A percentile compares a stretch with the other conserved stretches of the same genome.
These are phyloP conservation scores for Poronia punctata DNA, from an alignment of 495 filamentous ascomycete species.

Conservation along the genomic window DNA sequence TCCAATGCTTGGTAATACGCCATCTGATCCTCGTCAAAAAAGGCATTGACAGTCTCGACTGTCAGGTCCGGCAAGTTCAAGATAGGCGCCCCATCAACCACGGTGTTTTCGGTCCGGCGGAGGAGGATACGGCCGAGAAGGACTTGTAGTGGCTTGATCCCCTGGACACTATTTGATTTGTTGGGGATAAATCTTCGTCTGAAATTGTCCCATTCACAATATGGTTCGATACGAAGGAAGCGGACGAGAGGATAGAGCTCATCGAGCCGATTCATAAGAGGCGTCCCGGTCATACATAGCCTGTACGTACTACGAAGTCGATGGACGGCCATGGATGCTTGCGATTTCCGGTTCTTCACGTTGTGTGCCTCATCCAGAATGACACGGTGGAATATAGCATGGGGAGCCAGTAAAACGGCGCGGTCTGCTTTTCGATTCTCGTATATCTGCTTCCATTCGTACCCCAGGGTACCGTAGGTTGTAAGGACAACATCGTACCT, in stretches of 20 bases:
- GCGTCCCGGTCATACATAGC: conserved; percentile 87
- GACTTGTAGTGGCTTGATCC: conserved; percentile 68
- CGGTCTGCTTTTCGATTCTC: conserved; percentile 5
- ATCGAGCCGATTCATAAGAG: conserved; percentile 83
- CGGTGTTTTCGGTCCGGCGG: conserved; percentile 75
- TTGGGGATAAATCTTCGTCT: conserved; percentile 29
- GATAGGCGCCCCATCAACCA: conserved; percentile 82
- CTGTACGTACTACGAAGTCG: conserved; percentile 58
- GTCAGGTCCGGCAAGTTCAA: conserved; percentile 65
- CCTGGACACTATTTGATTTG: conserved; percentile 24
- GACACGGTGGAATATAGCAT: conserved; percentile 70
- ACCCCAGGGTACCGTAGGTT: conserved; percentile 73
- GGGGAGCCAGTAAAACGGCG: conserved; percentile 49
- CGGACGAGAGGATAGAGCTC: conserved; percentile 79
- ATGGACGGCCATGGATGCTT: conserved; percentile 55
- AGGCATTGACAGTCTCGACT: conserved; percentile 56
- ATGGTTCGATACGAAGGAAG: conserved; percentile 81
- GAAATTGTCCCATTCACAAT: conserved; percentile 56
- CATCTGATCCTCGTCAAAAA: conserved; percentile 68
- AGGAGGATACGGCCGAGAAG: conserved; percentile 80
- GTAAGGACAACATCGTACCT: conserved; percentile 80
- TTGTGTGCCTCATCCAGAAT: conserved; percentile 92
- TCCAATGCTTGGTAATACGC: conserved; percentile 70
- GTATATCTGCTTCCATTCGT: conserved; percentile 53
- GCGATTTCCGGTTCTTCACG: conserved; percentile 79